A percentile compares a stretch with the other conserved stretches of the same genome.
phyloP scores from a whole-genome alignment of 768 basidiomycete species.

The Amanita pseudoporphyria region DNA sequence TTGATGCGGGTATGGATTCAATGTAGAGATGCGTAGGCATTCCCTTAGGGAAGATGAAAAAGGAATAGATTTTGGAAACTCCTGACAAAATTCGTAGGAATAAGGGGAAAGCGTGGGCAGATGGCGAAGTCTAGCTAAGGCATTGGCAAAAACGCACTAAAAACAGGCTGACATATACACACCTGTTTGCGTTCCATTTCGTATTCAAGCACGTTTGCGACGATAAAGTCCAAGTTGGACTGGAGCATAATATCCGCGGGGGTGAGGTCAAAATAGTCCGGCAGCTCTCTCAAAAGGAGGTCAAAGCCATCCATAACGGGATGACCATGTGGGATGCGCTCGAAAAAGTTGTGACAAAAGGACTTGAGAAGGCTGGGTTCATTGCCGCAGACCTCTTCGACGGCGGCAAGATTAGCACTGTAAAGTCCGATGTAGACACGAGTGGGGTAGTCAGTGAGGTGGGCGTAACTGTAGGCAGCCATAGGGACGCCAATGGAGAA shows the following conservation, averaged over 20 bases:
- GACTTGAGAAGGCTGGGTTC: conserved; percentile 18
- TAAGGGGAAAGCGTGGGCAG: background rate
- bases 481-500: conserved; percentile 23
- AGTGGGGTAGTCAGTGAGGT: conserved; percentile 19
- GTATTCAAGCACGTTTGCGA: conserved; percentile 15
- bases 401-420: conserved; percentile 26
- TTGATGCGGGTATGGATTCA: background rate
- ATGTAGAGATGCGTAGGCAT: conserved; percentile 7
- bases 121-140: no score
- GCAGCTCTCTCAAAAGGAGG: conserved; percentile 21
- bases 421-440: conserved; percentile 28
- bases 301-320: conserved; percentile 24
- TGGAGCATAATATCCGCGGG: conserved; percentile 26
- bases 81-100: conserved; percentile 4
- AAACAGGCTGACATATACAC: no score
- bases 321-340: conserved; percentile 18
- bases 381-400: conserved; percentile 26
- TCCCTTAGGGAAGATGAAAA: conserved; percentile 2
- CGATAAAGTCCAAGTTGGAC: conserved; percentile 25
- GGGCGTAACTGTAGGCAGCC: conserved; percentile 17
- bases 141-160: no score
- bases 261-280: conserved; percentile 19
- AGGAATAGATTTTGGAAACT: conserved; percentile 1
- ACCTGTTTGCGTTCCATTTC: conserved; percentile 1
- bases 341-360: conserved; percentile 25